These are phyloP conservation scores for Pythium aquatile DNA, from an alignment of 352 stramenopile genomes.

Conservation along the genomic window DNA sequence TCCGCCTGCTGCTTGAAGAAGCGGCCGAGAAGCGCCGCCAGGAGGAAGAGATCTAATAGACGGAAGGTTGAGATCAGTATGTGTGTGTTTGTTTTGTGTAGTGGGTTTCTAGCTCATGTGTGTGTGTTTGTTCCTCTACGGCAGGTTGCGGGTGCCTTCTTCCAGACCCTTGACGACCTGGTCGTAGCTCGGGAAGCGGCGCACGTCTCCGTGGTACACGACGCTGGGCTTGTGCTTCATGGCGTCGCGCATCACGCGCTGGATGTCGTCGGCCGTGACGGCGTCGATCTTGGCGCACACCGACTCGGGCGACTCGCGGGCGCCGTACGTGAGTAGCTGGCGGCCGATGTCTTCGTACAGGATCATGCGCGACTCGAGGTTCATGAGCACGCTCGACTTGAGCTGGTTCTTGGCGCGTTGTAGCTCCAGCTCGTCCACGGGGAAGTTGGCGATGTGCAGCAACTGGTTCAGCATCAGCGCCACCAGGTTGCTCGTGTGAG, in stretches of 20 bases:
- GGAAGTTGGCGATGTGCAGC: constrained; percentile 75
- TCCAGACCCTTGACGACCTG: constrained; percentile 74
- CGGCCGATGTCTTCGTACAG: constrained; percentile 99
- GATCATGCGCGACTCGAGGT: constrained; percentile 97
- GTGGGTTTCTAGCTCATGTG: constrained; percentile 11
- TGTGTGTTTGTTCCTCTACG: constrained; percentile 16
- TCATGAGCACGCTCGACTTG: constrained; percentile 98
- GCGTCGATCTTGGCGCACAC: constrained; percentile 88
- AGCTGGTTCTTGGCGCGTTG: constrained; percentile 98
- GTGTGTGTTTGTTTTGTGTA: neutral
- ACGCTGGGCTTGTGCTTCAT: constrained; percentile 80
- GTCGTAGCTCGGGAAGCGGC: constrained; percentile 80
- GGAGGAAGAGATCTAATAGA: constrained; percentile 5
- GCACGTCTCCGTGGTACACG: constrained; percentile 81
- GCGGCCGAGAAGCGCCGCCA: constrained; percentile 31
- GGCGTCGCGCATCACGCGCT: constrained; percentile 72
- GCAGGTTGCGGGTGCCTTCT: constrained; percentile 47
- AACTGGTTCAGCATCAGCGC: constrained; percentile 94
- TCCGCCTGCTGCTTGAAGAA: constrained; percentile 56
- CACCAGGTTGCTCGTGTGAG: constrained; percentile 91
- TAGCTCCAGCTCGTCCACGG: constrained; percentile 88
- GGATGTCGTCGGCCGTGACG: constrained; percentile 83
- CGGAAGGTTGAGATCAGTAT: too few relatives aligned
- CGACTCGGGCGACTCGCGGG: constrained; percentile 85
- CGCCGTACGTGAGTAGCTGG: constrained; percentile 97